Evolutionary conservation across 805 yeast genomes (phyloP).

Genomic region (Saturnispora halmiae): DNA sequence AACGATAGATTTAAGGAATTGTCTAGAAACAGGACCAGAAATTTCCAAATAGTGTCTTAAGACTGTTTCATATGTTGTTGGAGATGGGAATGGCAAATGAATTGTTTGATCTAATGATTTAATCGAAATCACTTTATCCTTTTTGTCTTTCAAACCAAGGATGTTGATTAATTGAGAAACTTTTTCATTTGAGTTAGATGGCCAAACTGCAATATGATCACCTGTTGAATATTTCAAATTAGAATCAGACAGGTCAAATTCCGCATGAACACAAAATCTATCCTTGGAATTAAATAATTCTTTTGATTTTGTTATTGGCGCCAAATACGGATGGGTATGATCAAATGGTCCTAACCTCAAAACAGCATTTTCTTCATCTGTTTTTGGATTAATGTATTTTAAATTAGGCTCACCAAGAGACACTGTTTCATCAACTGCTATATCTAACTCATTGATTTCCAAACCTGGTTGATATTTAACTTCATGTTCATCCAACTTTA

Average conservation of each 20-base stretch:
- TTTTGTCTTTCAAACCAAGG: constrained; percentile 48
- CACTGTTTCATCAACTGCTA: constrained; percentile 26
- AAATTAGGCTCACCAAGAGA: constrained; percentile 78
- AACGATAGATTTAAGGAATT: constrained; percentile 35
- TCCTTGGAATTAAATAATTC: constrained; percentile 57
- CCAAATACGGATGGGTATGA: constrained; percentile 49
- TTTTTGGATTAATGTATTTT: constrained; percentile 33
- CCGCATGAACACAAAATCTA: constrained; percentile 71
- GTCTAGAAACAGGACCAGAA: constrained; percentile 80
- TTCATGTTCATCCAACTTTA: constrained; percentile 8
- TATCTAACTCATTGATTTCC: constrained; percentile 25
- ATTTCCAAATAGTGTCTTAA: constrained; percentile 78
- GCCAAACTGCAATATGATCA: constrained; percentile 89
- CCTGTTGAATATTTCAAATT: constrained; percentile 80
- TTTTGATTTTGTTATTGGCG: constrained; percentile 38
- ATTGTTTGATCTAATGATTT: constrained; percentile 68
- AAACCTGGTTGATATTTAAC: constrained; percentile 52
- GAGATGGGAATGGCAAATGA: constrained; percentile 50
- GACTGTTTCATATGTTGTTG: constrained; percentile 73
- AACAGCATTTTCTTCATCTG: constrained; percentile 12
- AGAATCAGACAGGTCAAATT: constrained; percentile 63
- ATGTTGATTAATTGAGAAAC: constrained; percentile 53
- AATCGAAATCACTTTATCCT: constrained; percentile 46
- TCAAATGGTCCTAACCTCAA: constrained; percentile 21
- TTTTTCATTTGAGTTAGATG: constrained; percentile 66